These are phyloP conservation scores for Clarireedia monteithiana DNA, from an alignment of 2,329 filamentous ascomycete species.

Conservation along the genomic window DNA sequence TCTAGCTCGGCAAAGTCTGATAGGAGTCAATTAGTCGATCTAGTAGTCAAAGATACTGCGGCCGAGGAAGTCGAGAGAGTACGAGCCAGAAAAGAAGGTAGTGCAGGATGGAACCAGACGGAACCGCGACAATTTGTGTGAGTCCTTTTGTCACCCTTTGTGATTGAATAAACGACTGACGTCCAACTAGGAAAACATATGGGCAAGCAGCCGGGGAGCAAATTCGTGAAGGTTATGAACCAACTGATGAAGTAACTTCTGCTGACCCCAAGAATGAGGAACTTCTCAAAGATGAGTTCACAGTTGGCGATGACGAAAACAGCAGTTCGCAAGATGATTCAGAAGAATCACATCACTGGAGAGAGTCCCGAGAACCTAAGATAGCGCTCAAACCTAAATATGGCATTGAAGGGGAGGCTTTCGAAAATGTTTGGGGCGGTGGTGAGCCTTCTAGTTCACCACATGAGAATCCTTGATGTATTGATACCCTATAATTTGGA, in stretches of 20 bases:
- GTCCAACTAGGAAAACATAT: slow-evolving; percentile 36
- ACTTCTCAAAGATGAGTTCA: slow-evolving; percentile 17
- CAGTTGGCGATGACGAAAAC: slow-evolving; percentile 26
- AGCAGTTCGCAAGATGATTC: slow-evolving; percentile 27
- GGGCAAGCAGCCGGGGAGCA: slow-evolving; percentile 39
- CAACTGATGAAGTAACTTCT: slow-evolving; percentile 34
- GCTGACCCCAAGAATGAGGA: slow-evolving; percentile 36
- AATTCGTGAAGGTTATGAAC: slow-evolving; percentile 47
- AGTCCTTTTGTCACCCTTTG: slow-evolving; percentile 20
- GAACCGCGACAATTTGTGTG: slow-evolving; percentile 48
- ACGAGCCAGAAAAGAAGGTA: slow-evolving; percentile 54
- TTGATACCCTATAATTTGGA: slow-evolving; percentile 9
- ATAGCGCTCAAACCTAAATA: slow-evolving; percentile 29
- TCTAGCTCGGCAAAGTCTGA: slow-evolving; percentile 43
- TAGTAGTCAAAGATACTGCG: slow-evolving; percentile 56
- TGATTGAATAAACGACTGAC: not conserved
- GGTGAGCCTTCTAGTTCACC: slow-evolving; percentile 21
- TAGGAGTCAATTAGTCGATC: slow-evolving; percentile 56
- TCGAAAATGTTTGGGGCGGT: slow-evolving; percentile 30
- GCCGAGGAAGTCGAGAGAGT: slow-evolving; percentile 55
- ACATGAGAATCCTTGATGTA: slow-evolving; percentile 27
- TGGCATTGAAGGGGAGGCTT: slow-evolving; percentile 26
- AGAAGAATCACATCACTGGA: slow-evolving; percentile 38
- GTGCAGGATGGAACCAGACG: slow-evolving; percentile 50
- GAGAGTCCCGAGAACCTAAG: slow-evolving; percentile 23